Evolutionary conservation across 331 rosid species (phyloP).

Genomic region (Acacia pycnantha): DNA sequence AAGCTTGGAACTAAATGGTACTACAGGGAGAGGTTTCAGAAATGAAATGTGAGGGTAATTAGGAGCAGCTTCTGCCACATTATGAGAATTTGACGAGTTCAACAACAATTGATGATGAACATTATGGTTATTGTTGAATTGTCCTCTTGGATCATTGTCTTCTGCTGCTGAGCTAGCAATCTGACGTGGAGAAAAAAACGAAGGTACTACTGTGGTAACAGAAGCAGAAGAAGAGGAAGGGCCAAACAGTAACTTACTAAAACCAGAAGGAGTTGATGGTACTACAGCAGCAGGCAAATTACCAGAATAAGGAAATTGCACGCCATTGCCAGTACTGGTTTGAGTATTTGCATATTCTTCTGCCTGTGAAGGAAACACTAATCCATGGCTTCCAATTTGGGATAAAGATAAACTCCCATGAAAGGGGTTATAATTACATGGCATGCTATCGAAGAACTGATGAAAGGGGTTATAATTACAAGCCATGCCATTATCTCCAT

Average conservation of each 20-base stretch:
- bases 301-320: conserved; percentile 41
- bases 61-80: background rate
- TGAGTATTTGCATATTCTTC: conserved; percentile 39
- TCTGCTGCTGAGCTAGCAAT: conserved; percentile 41
- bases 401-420: conserved; percentile 55
- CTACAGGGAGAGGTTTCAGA: conserved; percentile 40
- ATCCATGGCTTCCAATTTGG: conserved; percentile 51
- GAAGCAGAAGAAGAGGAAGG: conserved; percentile 12
- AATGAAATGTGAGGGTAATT: conserved; percentile 43
- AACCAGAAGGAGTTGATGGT: conserved; percentile 35
- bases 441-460: background rate
- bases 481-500: background rate
- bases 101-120: conserved; percentile 51
- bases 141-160: conserved; percentile 38
- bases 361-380: conserved; percentile 42
- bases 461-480: conserved; percentile 30
- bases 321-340: conserved; percentile 22
- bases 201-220: conserved; percentile 4
- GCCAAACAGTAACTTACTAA: conserved; percentile 38
- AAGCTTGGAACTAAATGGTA: conserved; percentile 47
- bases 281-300: conserved; percentile 6
- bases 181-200: conserved; percentile 46
- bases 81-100: conserved; percentile 43
- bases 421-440: conserved; percentile 29
- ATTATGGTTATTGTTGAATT: conserved; percentile 27